Conservation (phyloP, 2,329 filamentous ascomycete species). For the Neoascochyta sp. region DNA sequence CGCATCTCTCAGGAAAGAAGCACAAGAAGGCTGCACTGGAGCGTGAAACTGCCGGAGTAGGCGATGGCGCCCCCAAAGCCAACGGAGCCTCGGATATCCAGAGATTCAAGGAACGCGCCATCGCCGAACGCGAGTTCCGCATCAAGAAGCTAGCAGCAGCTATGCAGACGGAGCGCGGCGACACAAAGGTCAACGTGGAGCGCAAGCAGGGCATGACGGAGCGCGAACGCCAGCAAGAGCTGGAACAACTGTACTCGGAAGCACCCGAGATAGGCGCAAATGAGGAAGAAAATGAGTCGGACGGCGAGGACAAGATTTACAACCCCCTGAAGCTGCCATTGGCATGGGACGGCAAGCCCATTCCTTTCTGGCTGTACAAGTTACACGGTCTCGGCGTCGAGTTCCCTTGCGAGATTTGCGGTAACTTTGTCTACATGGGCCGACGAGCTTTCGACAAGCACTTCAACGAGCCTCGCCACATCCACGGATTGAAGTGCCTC, state of each 20-base stretch:
- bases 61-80: slow-evolving; percentile 10
- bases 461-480: slow-evolving; percentile 89
- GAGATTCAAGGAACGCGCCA: slow-evolving; percentile 75
- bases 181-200: slow-evolving; percentile 92
- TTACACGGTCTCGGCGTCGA: slow-evolving; percentile 93
- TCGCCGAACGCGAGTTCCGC: slow-evolving; percentile 84
- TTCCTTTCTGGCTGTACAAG: slow-evolving; percentile 98
- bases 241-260: slow-evolving; percentile 77
- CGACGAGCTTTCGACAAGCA: slow-evolving; percentile 96
- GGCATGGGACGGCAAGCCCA: slow-evolving; percentile 98
- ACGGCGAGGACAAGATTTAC: slow-evolving; percentile 78
- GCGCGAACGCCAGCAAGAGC: slow-evolving; percentile 86
- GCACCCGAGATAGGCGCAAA: slow-evolving; percentile 53
- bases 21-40: slow-evolving; percentile 71
- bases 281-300: slow-evolving; percentile 65
- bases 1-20: slow-evolving; percentile 85
- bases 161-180: slow-evolving; percentile 82
- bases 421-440: slow-evolving; percentile 99
- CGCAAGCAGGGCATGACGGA: slow-evolving; percentile 97
- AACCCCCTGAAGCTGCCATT: slow-evolving; percentile 94
- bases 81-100: slow-evolving; percentile 22
- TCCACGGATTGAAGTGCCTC: slow-evolving; percentile 89
- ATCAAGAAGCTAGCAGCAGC: slow-evolving; percentile 74
- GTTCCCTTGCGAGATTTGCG: slow-evolving; percentile 93
- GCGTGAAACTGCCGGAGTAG: slow-evolving; percentile 47